phyloP scores from a whole-genome alignment of 2,329 filamentous ascomycete genomes.

The Ramularia endophylla region DNA sequence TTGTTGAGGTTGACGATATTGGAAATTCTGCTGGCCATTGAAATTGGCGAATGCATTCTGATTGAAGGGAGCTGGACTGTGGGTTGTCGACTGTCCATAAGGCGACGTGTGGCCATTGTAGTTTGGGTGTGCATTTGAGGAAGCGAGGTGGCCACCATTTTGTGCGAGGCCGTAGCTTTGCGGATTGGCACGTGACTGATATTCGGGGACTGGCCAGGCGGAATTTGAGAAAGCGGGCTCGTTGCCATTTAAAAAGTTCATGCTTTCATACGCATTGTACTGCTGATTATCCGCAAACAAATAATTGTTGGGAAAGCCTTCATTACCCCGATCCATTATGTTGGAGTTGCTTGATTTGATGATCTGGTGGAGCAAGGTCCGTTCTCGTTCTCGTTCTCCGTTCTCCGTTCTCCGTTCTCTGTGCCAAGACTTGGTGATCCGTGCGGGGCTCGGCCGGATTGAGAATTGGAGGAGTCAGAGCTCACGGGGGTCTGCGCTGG shows the following conservation, averaged over 20 bases:
- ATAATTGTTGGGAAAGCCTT: constrained; percentile 23
- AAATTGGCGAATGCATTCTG: constrained; percentile 21
- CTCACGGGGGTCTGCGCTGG: constrained; percentile 4
- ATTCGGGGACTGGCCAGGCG: constrained; percentile 22
- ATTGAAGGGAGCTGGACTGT: constrained; percentile 24
- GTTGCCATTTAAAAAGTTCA: constrained; percentile 19
- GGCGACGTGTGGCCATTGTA: constrained; percentile 17
- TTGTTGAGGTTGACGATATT: constrained; percentile 12
- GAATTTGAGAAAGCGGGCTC: constrained; percentile 25
- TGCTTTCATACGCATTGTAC: constrained; percentile 28
- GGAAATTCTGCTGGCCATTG: constrained; percentile 15
- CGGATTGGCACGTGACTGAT: constrained; percentile 25
- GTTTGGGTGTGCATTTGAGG: constrained; percentile 9
- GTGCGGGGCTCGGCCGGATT: constrained; percentile 1
- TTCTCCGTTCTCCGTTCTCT: no score
- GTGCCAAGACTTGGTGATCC: no score
- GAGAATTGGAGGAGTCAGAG: constrained; percentile 7
- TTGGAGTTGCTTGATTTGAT: no score
- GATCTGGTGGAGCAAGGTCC: no score
- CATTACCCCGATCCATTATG: constrained; percentile 17
- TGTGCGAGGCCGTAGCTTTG: constrained; percentile 21
- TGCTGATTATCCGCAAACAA: constrained; percentile 27
- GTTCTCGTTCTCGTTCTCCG: no score
- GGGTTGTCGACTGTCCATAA: constrained; percentile 21
- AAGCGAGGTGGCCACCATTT: constrained; percentile 22